Percentiles rank a stretch among this genome's conserved stretches.
These are phyloP conservation scores for Haplosporangium gracile DNA, from an alignment of 192 early-diverging fungal genomes.

Conservation along the genomic window DNA sequence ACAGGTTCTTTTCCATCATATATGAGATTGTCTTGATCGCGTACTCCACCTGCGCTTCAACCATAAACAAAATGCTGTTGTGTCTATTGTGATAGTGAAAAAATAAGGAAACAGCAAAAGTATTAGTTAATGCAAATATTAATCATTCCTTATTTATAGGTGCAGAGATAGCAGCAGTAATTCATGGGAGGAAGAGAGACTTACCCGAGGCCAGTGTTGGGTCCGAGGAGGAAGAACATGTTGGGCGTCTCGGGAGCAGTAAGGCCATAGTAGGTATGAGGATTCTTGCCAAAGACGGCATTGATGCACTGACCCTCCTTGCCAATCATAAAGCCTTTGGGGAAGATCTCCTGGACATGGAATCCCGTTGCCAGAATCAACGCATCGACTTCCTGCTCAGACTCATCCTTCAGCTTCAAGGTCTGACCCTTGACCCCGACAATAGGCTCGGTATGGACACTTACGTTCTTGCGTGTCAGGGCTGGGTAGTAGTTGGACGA, in stretches of 20 bases:
- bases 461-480: conserved; percentile 26
- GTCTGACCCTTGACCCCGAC: conserved; percentile 28
- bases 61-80: conserved; percentile 60
- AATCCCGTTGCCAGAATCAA: conserved; percentile 66
- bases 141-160: not conserved
- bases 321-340: conserved; percentile 48
- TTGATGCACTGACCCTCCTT: conserved; percentile 26
- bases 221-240: conserved; percentile 64
- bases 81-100: conserved; percentile 18
- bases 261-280: conserved; percentile 59
- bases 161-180: not conserved
- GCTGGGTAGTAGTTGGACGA: conserved; percentile 55
- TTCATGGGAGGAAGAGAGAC: not conserved
- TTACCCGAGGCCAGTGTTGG: conserved; percentile 55
- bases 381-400: conserved; percentile 53
- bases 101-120: not conserved
- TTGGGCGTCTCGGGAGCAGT: conserved; percentile 63
- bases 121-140: not conserved
- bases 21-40: conserved; percentile 51
- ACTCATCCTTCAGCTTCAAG: conserved; percentile 42
- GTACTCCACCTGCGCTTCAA: conserved; percentile 64
- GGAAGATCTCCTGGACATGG: conserved; percentile 33
- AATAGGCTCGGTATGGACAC: conserved; percentile 30
- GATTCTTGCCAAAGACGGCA: conserved; percentile 30
- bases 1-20: conserved; percentile 51